A percentile compares a stretch with the other conserved stretches of the same genome.
phyloP scores from a whole-genome alignment of 2,329 filamentous ascomycete genomes.

The Gnomoniopsis sp. region DNA sequence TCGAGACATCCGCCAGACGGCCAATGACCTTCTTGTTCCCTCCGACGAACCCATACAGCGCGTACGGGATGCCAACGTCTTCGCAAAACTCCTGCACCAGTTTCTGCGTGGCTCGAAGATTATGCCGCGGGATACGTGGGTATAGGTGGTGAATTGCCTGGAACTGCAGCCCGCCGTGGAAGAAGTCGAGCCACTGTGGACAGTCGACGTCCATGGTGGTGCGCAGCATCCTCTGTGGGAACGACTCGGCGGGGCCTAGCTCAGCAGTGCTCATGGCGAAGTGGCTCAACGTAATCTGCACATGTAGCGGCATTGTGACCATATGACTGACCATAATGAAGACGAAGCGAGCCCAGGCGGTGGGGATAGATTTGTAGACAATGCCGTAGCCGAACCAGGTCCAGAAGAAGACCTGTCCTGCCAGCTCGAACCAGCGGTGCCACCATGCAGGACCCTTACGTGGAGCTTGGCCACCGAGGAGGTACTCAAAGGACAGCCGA shows the following conservation, averaged over 20 bases:
- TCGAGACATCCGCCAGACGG: conserved; percentile 72
- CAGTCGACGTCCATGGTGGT: conserved; percentile 95
- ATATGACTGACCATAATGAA: conserved; percentile 81
- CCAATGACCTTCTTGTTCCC: conserved; percentile 80
- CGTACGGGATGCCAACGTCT: conserved; percentile 80
- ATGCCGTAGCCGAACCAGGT: conserved; percentile 81
- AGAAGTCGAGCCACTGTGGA: conserved; percentile 81
- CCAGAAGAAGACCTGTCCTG: conserved; percentile 80
- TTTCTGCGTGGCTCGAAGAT: conserved; percentile 70
- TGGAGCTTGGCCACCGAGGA: conserved; percentile 67
- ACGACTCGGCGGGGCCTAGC: conserved; percentile 78
- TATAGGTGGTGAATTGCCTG: conserved; percentile 86
- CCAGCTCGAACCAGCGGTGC: conserved; percentile 78
- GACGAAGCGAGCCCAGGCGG: conserved; percentile 63
- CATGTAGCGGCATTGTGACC: conserved; percentile 75
- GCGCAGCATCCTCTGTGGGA: conserved; percentile 84
- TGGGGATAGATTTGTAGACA: conserved; percentile 69
- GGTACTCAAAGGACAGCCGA: conserved; percentile 73
- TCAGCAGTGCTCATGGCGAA: conserved; percentile 93
- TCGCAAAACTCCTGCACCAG: conserved; percentile 78
- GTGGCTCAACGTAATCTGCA: conserved; percentile 88
- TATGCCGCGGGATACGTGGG: conserved; percentile 80
- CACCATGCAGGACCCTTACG: conserved; percentile 75
- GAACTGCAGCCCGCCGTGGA: conserved; percentile 87
- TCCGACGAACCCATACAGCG: conserved; percentile 78